These are phyloP conservation scores for Paraglomus brasilianum DNA, from an alignment of 192 early-diverging fungal species.

Conservation along the genomic window DNA sequence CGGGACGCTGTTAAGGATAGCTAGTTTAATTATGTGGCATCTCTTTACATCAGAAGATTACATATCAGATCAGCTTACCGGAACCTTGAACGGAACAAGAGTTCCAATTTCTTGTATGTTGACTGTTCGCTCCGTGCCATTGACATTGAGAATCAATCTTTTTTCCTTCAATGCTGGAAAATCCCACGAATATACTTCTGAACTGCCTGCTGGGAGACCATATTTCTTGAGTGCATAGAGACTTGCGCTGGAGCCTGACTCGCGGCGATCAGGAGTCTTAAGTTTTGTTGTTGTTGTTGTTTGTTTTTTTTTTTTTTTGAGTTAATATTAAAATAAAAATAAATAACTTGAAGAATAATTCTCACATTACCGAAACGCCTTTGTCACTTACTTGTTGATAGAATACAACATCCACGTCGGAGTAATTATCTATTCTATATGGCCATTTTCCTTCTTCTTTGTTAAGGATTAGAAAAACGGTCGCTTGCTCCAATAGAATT, in stretches of 20 bases:
- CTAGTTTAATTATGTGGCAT: background rate
- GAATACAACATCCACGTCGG: slow-evolving; percentile 67
- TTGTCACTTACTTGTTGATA: slow-evolving; percentile 67
- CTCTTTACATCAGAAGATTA: background rate
- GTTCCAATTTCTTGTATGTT: slow-evolving; percentile 90
- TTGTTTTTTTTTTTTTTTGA: background rate
- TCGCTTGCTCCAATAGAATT: slow-evolving; percentile 84
- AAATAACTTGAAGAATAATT: background rate
- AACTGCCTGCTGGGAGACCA: slow-evolving; percentile 49
- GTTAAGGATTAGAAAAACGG: slow-evolving; percentile 82
- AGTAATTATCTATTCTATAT: slow-evolving; percentile 78
- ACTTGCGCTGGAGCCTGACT: background rate
- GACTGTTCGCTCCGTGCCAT: slow-evolving; percentile 74
- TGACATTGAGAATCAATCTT: slow-evolving; percentile 69
- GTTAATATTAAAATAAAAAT: background rate
- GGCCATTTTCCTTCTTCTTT: slow-evolving; percentile 85
- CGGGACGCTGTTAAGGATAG: slow-evolving; percentile 10
- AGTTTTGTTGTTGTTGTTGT: background rate
- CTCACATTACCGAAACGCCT: background rate
- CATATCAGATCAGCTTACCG: slow-evolving; percentile 39
- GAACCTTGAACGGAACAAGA: slow-evolving; percentile 80
- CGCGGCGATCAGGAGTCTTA: slow-evolving; percentile 33
- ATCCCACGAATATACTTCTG: slow-evolving; percentile 90
- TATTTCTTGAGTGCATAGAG: slow-evolving; percentile 39
- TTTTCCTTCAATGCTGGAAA: slow-evolving; percentile 73